phyloP scores from a whole-genome alignment of 805 yeast genomes.

The Yamadazyma takamatsuzukensis region DNA sequence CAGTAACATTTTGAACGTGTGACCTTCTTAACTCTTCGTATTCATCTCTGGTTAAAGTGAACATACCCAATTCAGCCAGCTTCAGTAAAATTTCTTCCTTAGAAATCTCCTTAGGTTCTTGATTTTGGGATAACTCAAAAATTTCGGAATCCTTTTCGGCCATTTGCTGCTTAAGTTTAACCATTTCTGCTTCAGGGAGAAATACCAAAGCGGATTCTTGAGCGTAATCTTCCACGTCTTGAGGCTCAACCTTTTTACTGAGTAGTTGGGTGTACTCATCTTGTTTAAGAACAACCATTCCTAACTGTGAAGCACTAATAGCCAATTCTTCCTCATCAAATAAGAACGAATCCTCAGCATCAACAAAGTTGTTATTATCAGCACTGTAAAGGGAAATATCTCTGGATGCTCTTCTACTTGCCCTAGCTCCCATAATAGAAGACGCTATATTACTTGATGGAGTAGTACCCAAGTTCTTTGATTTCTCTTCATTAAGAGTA shows the following conservation, averaged over 20 bases:
- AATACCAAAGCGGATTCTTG: slow-evolving; percentile 16
- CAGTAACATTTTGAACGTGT: slow-evolving; percentile 11
- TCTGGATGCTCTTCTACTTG: slow-evolving; percentile 11
- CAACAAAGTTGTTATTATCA: slow-evolving; percentile 16
- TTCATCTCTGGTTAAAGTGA: slow-evolving; percentile 25
- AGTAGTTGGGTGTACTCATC: slow-evolving; percentile 17
- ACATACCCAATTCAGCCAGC: slow-evolving; percentile 30
- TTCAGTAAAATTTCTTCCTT: slow-evolving; percentile 20
- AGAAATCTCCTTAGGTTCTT: slow-evolving; percentile 12
- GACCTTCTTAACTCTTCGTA: slow-evolving; percentile 23
- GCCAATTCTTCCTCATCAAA: slow-evolving; percentile 23
- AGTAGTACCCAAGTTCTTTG: slow-evolving; percentile 1
- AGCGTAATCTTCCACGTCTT: slow-evolving; percentile 19
- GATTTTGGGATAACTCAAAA: slow-evolving; percentile 10
- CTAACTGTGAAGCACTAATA: slow-evolving; percentile 22
- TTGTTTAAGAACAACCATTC: slow-evolving; percentile 19
- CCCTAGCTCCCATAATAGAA: slow-evolving; percentile 10
- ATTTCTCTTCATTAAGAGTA: slow-evolving; percentile 2
- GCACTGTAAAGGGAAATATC: slow-evolving; percentile 11
- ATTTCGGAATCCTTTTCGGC: slow-evolving; percentile 30
- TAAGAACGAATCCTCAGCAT: slow-evolving; percentile 28
- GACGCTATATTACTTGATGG: slow-evolving; percentile 8
- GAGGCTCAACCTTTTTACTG: slow-evolving; percentile 11
- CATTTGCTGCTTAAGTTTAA: slow-evolving; percentile 20
- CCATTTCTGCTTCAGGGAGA: slow-evolving; percentile 25